A percentile compares a stretch with the other conserved stretches of the same genome.
These are phyloP conservation scores for Ligustrum vulgare DNA, from an alignment of 257 asterid genomes.

Conservation along the genomic window DNA sequence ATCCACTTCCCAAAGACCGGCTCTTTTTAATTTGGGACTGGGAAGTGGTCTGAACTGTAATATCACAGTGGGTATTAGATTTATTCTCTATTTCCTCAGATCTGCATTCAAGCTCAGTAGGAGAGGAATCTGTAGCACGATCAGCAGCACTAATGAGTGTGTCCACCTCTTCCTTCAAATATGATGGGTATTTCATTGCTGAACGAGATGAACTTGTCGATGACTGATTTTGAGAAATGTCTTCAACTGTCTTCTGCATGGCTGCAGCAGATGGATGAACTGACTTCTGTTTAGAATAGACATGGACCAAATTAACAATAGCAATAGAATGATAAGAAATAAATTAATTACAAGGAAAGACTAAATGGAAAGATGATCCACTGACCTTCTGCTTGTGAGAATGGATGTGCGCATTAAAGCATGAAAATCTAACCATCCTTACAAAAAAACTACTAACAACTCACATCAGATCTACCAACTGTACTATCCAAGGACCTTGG, in stretches of 20 bases:
- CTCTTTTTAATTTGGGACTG: slow-evolving; percentile 50
- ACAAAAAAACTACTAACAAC: slow-evolving; percentile 21
- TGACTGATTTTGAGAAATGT: slow-evolving; percentile 40
- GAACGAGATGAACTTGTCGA: slow-evolving; percentile 28
- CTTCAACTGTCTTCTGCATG: slow-evolving; percentile 62
- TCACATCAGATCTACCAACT: slow-evolving; percentile 51
- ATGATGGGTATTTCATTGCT: slow-evolving; percentile 31
- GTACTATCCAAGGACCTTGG: slow-evolving; percentile 26
- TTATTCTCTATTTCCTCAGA: slow-evolving; percentile 62
- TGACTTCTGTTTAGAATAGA: slow-evolving; percentile 53
- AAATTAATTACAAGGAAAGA: slow-evolving; percentile 2
- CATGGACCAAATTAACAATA: slow-evolving; percentile 12
- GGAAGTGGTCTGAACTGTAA: slow-evolving; percentile 19
- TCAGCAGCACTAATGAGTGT: slow-evolving; percentile 29
- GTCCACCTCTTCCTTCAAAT: slow-evolving; percentile 34
- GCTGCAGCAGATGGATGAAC: slow-evolving; percentile 52
- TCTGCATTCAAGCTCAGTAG: slow-evolving; percentile 47
- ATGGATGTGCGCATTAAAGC: slow-evolving; percentile 71
- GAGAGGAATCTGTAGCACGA: slow-evolving; percentile 44
- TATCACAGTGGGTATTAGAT: slow-evolving; percentile 41
- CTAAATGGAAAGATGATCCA: slow-evolving; percentile 18
- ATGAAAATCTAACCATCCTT: slow-evolving; percentile 84
- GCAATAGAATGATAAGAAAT: background rate
- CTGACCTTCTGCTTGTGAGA: slow-evolving; percentile 79
- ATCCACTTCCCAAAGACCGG: slow-evolving; percentile 61